These are phyloP conservation scores for Clonostachys solani DNA, from an alignment of 2,329 filamentous ascomycete genomes.

Conservation along the genomic window DNA sequence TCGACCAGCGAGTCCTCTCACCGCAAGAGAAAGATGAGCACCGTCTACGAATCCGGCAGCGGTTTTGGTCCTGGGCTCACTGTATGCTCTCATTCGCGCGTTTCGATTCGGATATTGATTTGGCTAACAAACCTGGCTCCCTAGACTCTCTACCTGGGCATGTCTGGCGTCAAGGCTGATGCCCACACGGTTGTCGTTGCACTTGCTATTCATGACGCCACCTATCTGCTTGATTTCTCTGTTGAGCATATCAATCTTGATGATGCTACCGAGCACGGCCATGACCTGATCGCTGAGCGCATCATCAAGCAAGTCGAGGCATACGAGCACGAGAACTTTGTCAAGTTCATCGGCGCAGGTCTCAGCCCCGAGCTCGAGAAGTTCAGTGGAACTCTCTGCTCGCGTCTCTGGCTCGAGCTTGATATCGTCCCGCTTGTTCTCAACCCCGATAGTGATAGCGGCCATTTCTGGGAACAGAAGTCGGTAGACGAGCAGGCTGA, in stretches of 20 bases:
- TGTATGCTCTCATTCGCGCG: slow-evolving; percentile 18
- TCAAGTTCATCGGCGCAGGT: slow-evolving; percentile 74
- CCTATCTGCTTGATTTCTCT: slow-evolving; percentile 70
- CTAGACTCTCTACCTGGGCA: slow-evolving; percentile 57
- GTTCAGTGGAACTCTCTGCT: slow-evolving; percentile 61
- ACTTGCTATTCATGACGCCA: slow-evolving; percentile 68
- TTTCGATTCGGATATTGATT: neutral
- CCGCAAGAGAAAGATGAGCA: slow-evolving; percentile 41
- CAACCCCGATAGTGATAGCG: slow-evolving; percentile 37
- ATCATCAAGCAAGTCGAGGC: slow-evolving; percentile 50
- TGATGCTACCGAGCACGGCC: slow-evolving; percentile 13
- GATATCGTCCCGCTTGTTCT: slow-evolving; percentile 73
- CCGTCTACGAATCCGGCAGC: slow-evolving; percentile 34
- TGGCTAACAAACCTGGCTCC: neutral
- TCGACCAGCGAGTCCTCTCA: slow-evolving; percentile 38
- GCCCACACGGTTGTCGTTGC: slow-evolving; percentile 54
- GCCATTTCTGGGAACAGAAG: slow-evolving; percentile 47
- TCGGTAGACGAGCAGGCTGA: slow-evolving; percentile 78
- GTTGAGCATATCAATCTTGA: slow-evolving; percentile 49
- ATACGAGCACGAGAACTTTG: slow-evolving; percentile 62
- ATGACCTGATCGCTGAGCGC: slow-evolving; percentile 52
- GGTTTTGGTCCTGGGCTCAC: slow-evolving; percentile 39
- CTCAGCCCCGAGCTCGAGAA: slow-evolving; percentile 56
- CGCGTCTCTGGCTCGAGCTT: slow-evolving; percentile 70
- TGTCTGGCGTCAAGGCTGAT: slow-evolving; percentile 50